These are phyloP conservation scores for Aegilops sharonensis DNA, from an alignment of 176 grass and related monocot species.

Conservation along the genomic window DNA sequence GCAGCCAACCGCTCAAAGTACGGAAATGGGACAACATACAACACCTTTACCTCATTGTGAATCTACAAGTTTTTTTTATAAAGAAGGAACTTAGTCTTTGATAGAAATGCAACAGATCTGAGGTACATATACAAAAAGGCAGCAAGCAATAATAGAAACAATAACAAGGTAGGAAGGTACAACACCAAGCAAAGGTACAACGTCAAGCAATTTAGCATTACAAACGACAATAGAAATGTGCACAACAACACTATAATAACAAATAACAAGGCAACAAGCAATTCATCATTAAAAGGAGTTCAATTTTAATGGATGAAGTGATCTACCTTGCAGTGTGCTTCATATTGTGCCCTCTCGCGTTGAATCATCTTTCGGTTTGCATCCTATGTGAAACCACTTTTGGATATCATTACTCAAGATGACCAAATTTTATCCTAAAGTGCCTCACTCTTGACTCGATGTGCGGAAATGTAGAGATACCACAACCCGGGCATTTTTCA, in stretches of 20 bases:
- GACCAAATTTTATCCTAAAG: background rate
- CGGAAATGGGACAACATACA: background rate
- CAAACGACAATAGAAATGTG: too few species aligned
- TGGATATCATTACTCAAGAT: background rate
- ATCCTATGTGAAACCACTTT: background rate
- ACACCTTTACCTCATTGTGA: background rate
- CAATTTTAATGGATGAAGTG: background rate
- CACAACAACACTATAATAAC: too few species aligned
- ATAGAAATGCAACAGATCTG: too few species aligned
- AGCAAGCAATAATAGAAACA: too few species aligned
- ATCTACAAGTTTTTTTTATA: background rate
- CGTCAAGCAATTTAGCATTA: too few species aligned
- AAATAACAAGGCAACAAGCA: too few species aligned
- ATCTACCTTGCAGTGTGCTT: background rate
- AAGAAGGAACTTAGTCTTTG: background rate
- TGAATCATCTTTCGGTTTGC: background rate
- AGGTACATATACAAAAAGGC: too few species aligned
- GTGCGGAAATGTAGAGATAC: conserved; percentile 25
- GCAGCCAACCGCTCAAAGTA: background rate
- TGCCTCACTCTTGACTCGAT: conserved; percentile 37
- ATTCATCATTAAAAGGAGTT: too few species aligned
- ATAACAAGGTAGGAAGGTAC: too few species aligned
- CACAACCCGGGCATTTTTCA: background rate
- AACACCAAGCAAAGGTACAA: too few species aligned
- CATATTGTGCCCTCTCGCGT: background rate